phyloP scores from a whole-genome alignment of 192 early-diverging fungal genomes.

The Diversispora eburnea region DNA sequence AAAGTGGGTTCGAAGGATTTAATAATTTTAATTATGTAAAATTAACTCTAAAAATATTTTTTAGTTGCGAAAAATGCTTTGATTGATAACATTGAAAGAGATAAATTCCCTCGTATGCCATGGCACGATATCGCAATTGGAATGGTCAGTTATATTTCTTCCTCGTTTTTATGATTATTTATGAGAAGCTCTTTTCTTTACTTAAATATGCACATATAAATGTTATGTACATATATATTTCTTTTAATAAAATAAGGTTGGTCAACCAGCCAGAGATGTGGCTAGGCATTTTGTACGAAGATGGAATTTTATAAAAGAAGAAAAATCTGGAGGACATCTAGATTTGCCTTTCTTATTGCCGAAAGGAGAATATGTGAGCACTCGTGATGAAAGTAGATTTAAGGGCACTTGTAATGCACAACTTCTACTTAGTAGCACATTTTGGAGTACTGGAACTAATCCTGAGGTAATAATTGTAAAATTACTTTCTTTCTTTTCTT shows the following conservation, averaged over 20 bases:
- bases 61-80: constrained; percentile 26
- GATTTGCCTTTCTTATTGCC: constrained; percentile 65
- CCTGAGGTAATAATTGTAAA: constrained; percentile 42
- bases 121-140: constrained; percentile 85
- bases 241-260: constrained; percentile 42
- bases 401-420: constrained; percentile 62
- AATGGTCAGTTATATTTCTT: constrained; percentile 40
- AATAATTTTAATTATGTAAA: not conserved
- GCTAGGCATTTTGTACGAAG: constrained; percentile 81
- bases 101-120: constrained; percentile 66
- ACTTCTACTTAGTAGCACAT: constrained; percentile 60
- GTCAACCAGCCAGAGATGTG: constrained; percentile 74
- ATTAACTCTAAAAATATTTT: not conserved
- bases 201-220: too few relatives aligned
- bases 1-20: not conserved
- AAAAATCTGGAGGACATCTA: constrained; percentile 55
- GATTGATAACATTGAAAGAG: constrained; percentile 44
- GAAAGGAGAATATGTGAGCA: constrained; percentile 58
- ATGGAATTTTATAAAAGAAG: constrained; percentile 84
- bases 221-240: too few relatives aligned
- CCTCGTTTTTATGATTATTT: too few relatives aligned
- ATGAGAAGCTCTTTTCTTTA: too few relatives aligned
- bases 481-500: not conserved
- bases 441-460: constrained; percentile 63
- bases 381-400: constrained; percentile 52